phyloP scores from a whole-genome alignment of 164 flowering plant species.

The Paratinospora sagittata region DNA sequence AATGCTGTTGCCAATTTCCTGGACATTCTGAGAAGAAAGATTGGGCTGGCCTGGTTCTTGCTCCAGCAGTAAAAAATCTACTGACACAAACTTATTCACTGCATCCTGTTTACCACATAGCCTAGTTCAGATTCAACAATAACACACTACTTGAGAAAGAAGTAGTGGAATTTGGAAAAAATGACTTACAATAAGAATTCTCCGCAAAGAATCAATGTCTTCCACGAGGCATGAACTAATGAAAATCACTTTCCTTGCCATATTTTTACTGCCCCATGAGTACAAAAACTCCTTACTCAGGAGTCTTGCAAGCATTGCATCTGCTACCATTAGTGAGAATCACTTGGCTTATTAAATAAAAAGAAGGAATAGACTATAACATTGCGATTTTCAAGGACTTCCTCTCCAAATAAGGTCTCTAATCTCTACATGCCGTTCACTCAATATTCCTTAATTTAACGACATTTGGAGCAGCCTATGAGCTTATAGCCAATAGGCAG shows the following conservation, averaged over 20 bases:
- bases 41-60: constrained; percentile 38
- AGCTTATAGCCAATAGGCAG: not conserved
- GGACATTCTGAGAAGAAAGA: constrained; percentile 32
- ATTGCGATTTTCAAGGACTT: not conserved
- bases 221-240: constrained; percentile 41
- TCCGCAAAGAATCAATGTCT: constrained; percentile 30
- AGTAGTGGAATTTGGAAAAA: not conserved
- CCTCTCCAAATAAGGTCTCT: not conserved
- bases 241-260: constrained; percentile 49
- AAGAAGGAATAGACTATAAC: not conserved
- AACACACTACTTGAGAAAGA: not conserved
- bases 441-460: not conserved
- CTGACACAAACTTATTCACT: constrained; percentile 58
- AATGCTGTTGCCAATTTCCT: constrained; percentile 41
- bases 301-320: constrained; percentile 37
- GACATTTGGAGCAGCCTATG: not conserved
- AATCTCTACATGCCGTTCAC: not conserved
- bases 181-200: constrained; percentile 48
- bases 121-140: not conserved
- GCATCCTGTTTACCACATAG: constrained; percentile 52
- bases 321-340: constrained; percentile 28
- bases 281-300: constrained; percentile 44
- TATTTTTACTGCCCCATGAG: constrained; percentile 61
- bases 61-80: constrained; percentile 67
- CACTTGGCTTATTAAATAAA: not conserved